Evolutionary conservation across 768 basidiomycete species (phyloP), one percentile per base, ranked within the genome.

Genomic region (Boletus sp.): DNA sequence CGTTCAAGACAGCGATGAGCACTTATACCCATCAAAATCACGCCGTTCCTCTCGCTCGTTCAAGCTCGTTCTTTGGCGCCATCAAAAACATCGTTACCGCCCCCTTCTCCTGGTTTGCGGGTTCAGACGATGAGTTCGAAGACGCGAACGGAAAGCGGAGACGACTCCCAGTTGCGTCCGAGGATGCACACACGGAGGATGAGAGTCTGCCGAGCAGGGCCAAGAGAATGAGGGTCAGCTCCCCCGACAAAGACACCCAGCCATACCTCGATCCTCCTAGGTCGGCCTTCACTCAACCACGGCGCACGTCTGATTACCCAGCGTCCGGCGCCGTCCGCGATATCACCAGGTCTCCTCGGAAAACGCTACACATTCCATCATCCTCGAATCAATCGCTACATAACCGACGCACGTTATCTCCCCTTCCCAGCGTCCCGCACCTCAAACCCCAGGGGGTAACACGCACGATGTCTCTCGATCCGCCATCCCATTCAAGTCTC

Each of bases 401-500:
- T 42, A 68, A 62, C 68, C 74, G 76, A 51, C 74, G 73, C 30
- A 77, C 80, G 7, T 56, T 72, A 17, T 80, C 80, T 42, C 80
- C 81, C 23, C 51, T 62, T 58, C 70, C 70, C 23, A 72, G 62
- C 35, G 54, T 56, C 46, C 62, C 70, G 1, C 57, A 62, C 39
- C 67, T 74, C 56, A 76, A 74, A 40, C 69, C 69, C 32, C 69
- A 71, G 33, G 61, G 57, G 30, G 40, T 76, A 44, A 70, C 74
- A 44, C 83, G 87, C 47, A 88, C 85, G 29, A 86, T 87, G 83
- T 87, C 87, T 42, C 82, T 87, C 66, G 88, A 90, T 69, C 87
- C 85, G 5, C 80, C 83, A 11, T 62, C 71, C 17, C 48, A 60
- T 38, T 50, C 65, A 15, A 55, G 54, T 46, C 61, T 66, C 37